Conservation (phyloP, 2,329 filamentous ascomycete genomes). For the Cladosporium sp. region DNA sequence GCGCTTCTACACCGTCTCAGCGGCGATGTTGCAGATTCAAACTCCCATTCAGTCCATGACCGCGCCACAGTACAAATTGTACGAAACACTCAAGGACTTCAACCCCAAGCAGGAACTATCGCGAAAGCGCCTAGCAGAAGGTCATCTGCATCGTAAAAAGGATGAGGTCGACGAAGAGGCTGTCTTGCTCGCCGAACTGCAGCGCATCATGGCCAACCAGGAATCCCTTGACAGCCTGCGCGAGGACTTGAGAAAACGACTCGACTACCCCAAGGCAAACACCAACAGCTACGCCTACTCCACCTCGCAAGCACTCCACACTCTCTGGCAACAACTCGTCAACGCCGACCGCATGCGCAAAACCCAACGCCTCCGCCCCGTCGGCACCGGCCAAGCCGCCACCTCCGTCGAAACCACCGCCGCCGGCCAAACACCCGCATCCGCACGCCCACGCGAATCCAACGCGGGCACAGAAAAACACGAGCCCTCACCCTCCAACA, state of each 20-base stretch:
- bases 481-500: conserved; percentile 10
- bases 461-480: conserved; percentile 30
- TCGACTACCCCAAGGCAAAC: conserved; percentile 69
- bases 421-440: conserved; percentile 20
- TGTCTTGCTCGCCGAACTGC: conserved; percentile 80
- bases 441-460: conserved; percentile 39
- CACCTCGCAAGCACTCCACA: conserved; percentile 72
- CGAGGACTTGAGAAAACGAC: conserved; percentile 67
- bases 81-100: conserved; percentile 83
- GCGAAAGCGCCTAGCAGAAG: conserved; percentile 79
- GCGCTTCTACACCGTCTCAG: conserved; percentile 82
- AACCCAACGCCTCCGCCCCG: conserved; percentile 49
- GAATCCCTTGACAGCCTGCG: conserved; percentile 84
- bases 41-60: conserved; percentile 85
- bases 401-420: conserved; percentile 8
- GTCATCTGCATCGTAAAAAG: conserved; percentile 70
- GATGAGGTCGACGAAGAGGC: conserved; percentile 93
- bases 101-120: conserved; percentile 72
- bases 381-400: conserved; percentile 8
- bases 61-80: conserved; percentile 71
- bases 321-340: conserved; percentile 76
- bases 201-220: conserved; percentile 82
- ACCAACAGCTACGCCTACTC: conserved; percentile 62
- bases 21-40: conserved; percentile 73
- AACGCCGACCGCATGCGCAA: conserved; percentile 85